Conservation (phyloP, 1,139 yeast genomes). For the Geotrichum restrictum region DNA sequence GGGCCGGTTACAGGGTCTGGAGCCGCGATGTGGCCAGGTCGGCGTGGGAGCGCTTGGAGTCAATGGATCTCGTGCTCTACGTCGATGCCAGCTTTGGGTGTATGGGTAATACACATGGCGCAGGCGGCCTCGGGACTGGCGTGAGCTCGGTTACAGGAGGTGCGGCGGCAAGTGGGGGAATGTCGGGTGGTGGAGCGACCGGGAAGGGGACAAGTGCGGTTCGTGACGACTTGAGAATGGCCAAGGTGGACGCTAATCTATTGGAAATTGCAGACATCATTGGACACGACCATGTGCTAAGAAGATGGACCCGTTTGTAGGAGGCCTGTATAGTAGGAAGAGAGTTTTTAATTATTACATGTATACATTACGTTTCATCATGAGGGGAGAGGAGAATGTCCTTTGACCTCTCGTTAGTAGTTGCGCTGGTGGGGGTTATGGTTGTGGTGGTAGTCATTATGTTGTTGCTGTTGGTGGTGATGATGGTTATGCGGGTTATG, state of each 20-base stretch:
- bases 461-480: background rate
- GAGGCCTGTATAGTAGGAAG: too few relatives aligned
- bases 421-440: background rate
- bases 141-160: slow-evolving; percentile 12
- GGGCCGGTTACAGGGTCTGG: slow-evolving; percentile 37
- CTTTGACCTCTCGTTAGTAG: background rate
- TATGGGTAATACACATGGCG: slow-evolving; percentile 5
- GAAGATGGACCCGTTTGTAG: slow-evolving; percentile 34
- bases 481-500: background rate
- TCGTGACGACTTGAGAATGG: slow-evolving; percentile 36
- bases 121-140: slow-evolving; percentile 5
- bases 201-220: slow-evolving; percentile 17
- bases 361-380: background rate
- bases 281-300: slow-evolving; percentile 33
- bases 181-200: background rate
- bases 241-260: slow-evolving; percentile 37
- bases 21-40: slow-evolving; percentile 35
- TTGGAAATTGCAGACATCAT: slow-evolving; percentile 36
- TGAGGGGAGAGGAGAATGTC: background rate
- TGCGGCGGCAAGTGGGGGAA: slow-evolving; percentile 1
- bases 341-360: too few relatives aligned
- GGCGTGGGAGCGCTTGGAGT: slow-evolving; percentile 40
- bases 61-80: slow-evolving; percentile 33
- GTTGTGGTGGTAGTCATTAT: background rate
- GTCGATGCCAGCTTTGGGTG: slow-evolving; percentile 21